Conservation (phyloP, 2,329 filamentous ascomycete species). For the Tolypocladium tundrense region DNA sequence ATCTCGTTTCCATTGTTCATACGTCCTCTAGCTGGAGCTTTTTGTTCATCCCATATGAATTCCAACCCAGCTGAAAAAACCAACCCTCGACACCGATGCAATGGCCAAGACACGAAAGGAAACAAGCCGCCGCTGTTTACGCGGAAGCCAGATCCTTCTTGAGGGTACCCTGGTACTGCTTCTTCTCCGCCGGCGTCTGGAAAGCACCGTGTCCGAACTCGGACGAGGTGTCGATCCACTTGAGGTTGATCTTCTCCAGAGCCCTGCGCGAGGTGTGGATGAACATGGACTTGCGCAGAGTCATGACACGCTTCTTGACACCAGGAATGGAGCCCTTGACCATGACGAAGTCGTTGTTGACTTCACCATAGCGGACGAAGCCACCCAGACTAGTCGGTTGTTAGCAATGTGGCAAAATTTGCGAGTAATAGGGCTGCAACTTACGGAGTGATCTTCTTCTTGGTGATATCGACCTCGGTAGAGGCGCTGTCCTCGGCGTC, state of each 20-base stretch:
- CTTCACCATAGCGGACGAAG: conserved; percentile 97
- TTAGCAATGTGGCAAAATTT: conserved; percentile 19
- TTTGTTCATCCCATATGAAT: conserved; percentile 25
- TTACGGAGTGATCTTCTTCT: conserved; percentile 99
- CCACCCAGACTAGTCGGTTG: conserved; percentile 68
- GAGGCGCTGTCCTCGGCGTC: conserved; percentile 84
- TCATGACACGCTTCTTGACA: conserved; percentile 99
- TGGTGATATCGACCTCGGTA: conserved; percentile 92
- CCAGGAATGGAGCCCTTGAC: conserved; percentile 96
- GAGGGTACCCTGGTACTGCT: conserved; percentile 92
- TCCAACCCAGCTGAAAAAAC: conserved; percentile 27
- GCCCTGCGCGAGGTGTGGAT: conserved; percentile 89
- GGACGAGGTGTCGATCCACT: conserved; percentile 99
- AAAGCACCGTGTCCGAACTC: conserved; percentile 99
- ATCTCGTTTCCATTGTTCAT: conserved; percentile 19
- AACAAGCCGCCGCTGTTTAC: conserved; percentile 25
- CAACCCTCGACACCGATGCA: conserved; percentile 47
- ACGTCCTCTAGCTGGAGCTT: conserved; percentile 22
- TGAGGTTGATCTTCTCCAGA: conserved; percentile 98
- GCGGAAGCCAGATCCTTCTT: conserved; percentile 78
- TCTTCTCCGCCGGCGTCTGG: conserved; percentile 98
- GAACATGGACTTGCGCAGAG: conserved; percentile 98
- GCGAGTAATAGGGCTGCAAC: conserved; percentile 29
- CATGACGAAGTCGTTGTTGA: conserved; percentile 98
- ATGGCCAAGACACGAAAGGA: conserved; percentile 34